Evolutionary conservation across 768 basidiomycete species (phyloP).

Genomic region (Dictyophora rubrovolvata): DNA sequence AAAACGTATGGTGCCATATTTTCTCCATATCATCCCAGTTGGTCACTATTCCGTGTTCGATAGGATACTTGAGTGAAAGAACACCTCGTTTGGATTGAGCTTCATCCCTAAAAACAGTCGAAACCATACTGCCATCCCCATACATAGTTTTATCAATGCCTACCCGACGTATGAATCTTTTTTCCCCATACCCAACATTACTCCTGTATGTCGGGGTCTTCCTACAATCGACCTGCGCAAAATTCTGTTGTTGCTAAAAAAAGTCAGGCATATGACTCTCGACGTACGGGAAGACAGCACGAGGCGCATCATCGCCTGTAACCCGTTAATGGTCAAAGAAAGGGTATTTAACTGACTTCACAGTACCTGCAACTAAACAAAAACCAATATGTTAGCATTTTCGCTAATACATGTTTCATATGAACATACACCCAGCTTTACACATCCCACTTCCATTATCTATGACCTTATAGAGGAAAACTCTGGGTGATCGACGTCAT

Average conservation of each 20-base stretch:
- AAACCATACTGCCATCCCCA: too few relatives aligned
- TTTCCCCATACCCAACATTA: conserved; percentile 40
- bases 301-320: conserved; percentile 12
- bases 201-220: conserved; percentile 36
- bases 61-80: conserved; percentile 30
- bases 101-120: conserved; percentile 25
- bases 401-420: background rate
- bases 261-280: background rate
- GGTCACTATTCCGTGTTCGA: conserved; percentile 12
- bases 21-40: conserved; percentile 15
- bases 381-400: background rate
- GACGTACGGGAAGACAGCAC: conserved; percentile 12
- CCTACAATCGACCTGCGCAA: conserved; percentile 30
- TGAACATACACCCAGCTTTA: conserved; percentile 11
- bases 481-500: background rate
- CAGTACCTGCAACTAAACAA: conserved; percentile 6
- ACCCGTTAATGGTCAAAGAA: background rate
- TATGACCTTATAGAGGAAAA: conserved; percentile 6
- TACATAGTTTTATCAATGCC: background rate
- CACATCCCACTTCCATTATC: conserved; percentile 14
- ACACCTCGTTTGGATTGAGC: conserved; percentile 40
- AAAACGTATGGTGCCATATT: conserved; percentile 14
- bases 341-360: background rate
- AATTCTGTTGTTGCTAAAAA: background rate
- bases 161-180: conserved; percentile 39